Evolutionary conservation across 73 alveolate species (phyloP).

Genomic region (Tetrahymena borealis): DNA sequence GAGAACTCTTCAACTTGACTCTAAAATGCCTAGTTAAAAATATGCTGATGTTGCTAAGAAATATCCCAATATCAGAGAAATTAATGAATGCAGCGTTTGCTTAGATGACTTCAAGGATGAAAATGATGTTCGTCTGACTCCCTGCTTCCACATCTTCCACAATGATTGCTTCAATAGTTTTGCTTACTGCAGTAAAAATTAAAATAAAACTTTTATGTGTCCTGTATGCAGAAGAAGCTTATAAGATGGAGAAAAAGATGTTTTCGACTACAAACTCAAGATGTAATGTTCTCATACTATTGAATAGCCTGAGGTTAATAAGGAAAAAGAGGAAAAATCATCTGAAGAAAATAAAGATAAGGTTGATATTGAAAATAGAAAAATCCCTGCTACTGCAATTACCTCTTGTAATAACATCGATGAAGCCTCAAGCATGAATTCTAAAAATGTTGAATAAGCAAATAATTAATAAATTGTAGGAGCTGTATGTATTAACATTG

Average conservation of each 20-base stretch:
- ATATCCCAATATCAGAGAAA: background rate
- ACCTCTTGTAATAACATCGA: background rate
- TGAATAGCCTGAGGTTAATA: background rate
- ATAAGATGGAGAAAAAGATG: background rate
- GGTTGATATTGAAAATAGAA: background rate
- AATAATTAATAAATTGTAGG: too few relatives aligned
- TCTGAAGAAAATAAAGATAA: background rate
- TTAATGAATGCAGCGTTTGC: background rate
- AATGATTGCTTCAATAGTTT: background rate
- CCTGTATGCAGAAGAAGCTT: background rate
- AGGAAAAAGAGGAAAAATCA: background rate
- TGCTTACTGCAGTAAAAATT: background rate
- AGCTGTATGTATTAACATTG: too few relatives aligned
- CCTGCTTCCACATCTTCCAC: background rate
- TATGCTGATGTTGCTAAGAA: background rate
- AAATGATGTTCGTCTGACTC: background rate
- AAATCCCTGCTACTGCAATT: background rate
- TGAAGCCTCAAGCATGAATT: background rate
- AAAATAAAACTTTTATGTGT: background rate
- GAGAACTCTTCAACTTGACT: background rate
- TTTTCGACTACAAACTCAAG: background rate
- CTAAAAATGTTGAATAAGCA: too few relatives aligned
- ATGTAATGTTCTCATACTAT: background rate
- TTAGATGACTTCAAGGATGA: background rate
- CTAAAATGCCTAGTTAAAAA: background rate